A percentile compares a stretch with the other conserved stretches of the same genome.
Conservation (phyloP, 805 yeast species). For the Teunomyces gatunensis region DNA sequence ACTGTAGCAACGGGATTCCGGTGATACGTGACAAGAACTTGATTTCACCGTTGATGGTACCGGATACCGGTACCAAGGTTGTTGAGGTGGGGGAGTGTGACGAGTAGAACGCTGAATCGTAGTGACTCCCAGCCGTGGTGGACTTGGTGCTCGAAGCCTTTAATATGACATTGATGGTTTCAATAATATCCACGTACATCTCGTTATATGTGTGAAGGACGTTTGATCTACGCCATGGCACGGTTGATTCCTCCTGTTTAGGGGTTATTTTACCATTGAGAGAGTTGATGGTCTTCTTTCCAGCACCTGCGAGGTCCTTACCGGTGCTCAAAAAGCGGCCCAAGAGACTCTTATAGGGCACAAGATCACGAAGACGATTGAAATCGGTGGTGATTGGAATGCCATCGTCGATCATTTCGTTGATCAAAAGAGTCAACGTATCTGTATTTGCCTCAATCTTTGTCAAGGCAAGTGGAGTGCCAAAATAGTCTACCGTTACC, state of each 20-base stretch:
- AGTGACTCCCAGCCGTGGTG: conserved; percentile 11
- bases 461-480: conserved; percentile 49
- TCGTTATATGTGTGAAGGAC: conserved; percentile 80
- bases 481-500: conserved; percentile 58
- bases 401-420: conserved; percentile 78
- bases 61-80: conserved; percentile 42
- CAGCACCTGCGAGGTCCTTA: conserved; percentile 30
- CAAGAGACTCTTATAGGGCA: conserved; percentile 62
- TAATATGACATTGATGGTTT: conserved; percentile 56
- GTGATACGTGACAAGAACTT: conserved; percentile 66
- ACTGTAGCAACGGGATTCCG: conserved; percentile 70
- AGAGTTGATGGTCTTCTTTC: conserved; percentile 18
- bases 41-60: conserved; percentile 61
- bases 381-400: conserved; percentile 70
- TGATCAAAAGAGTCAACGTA: conserved; percentile 64
- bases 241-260: conserved; percentile 8
- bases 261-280: conserved; percentile 8
- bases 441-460: conserved; percentile 71
- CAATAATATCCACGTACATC: conserved; percentile 78
- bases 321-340: conserved; percentile 48
- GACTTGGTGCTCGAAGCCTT: conserved; percentile 26
- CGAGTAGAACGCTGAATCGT: conserved; percentile 24
- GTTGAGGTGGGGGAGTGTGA: conserved; percentile 13
- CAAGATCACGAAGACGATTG: conserved; percentile 64
- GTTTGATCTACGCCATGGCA: conserved; percentile 78